phyloP scores from a whole-genome alignment of 768 basidiomycete genomes.

The Collybia nuda region DNA sequence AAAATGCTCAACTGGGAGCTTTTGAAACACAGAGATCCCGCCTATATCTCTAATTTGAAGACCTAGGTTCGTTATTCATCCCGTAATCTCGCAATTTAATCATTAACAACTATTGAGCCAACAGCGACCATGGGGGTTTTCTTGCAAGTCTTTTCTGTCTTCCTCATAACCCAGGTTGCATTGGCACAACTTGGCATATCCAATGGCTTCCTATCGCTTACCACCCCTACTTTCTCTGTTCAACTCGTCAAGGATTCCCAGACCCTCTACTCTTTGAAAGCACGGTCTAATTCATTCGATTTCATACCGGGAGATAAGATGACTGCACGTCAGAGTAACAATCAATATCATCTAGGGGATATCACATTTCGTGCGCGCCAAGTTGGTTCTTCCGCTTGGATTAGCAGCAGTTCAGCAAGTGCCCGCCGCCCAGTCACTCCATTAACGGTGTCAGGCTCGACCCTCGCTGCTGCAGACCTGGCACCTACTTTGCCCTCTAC shows the following conservation, averaged over 20 bases:
- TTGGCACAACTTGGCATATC: slow-evolving; percentile 38
- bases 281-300: slow-evolving; percentile 40
- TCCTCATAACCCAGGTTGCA: slow-evolving; percentile 7
- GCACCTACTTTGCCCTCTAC: slow-evolving; percentile 44
- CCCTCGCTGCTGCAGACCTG: slow-evolving; percentile 48
- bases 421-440: slow-evolving; percentile 38
- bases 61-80: no score
- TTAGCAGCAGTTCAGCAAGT: slow-evolving; percentile 43
- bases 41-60: no score
- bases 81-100: no score
- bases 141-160: not conserved
- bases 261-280: slow-evolving; percentile 50
- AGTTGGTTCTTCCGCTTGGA: slow-evolving; percentile 45
- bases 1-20: not conserved
- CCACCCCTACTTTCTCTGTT: slow-evolving; percentile 41
- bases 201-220: slow-evolving; percentile 48
- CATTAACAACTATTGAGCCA: no score
- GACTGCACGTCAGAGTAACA: slow-evolving; percentile 43
- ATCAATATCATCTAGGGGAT: slow-evolving; percentile 56
- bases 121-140: not conserved
- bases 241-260: slow-evolving; percentile 58
- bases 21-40: not conserved
- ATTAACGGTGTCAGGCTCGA: slow-evolving; percentile 37
- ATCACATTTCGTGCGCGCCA: slow-evolving; percentile 50
- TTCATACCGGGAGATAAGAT: slow-evolving; percentile 55